phyloP scores from a whole-genome alignment of 2,329 filamentous ascomycete genomes.

The Paradendryphiella salina region DNA sequence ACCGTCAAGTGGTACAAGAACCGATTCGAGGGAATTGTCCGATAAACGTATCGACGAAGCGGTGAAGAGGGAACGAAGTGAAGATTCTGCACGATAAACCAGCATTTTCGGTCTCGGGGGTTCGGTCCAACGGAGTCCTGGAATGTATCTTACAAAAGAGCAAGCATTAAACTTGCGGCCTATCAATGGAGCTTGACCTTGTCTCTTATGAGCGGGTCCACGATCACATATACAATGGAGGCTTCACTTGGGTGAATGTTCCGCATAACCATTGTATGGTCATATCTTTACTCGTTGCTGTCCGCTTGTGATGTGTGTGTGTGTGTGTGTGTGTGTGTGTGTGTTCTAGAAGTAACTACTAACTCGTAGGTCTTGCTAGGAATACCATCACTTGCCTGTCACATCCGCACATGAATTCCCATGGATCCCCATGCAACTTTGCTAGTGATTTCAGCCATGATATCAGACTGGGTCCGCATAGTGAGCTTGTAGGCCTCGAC shows the following conservation, averaged over 20 bases:
- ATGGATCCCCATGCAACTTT: background rate
- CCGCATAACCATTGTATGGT: slow-evolving; percentile 62
- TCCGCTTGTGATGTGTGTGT: slow-evolving; percentile 29
- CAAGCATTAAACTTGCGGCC: slow-evolving; percentile 49
- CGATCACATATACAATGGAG: slow-evolving; percentile 59
- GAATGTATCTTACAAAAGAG: slow-evolving; percentile 49
- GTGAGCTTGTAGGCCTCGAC: too few species aligned
- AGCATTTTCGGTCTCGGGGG: slow-evolving; percentile 47
- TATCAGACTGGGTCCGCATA: background rate
- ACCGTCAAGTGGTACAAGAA: slow-evolving; percentile 98
- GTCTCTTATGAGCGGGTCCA: slow-evolving; percentile 43
- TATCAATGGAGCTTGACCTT: slow-evolving; percentile 51
- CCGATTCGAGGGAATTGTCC: slow-evolving; percentile 97
- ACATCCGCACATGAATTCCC: background rate
- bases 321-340: slow-evolving; percentile 29
- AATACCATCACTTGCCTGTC: background rate
- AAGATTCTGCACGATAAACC: slow-evolving; percentile 43
- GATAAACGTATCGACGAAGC: slow-evolving; percentile 65
- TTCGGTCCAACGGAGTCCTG: slow-evolving; percentile 45
- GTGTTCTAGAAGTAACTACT: slow-evolving; percentile 12
- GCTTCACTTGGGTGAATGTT: slow-evolving; percentile 61
- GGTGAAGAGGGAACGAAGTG: slow-evolving; percentile 33
- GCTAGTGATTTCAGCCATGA: background rate
- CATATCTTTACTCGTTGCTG: slow-evolving; percentile 27
- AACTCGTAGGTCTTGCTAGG: background rate